Percentiles rank a stretch among this genome's conserved stretches.
These are phyloP conservation scores for Myriosclerotinia curreyana DNA, from an alignment of 2,329 filamentous ascomycete genomes.

Conservation along the genomic window DNA sequence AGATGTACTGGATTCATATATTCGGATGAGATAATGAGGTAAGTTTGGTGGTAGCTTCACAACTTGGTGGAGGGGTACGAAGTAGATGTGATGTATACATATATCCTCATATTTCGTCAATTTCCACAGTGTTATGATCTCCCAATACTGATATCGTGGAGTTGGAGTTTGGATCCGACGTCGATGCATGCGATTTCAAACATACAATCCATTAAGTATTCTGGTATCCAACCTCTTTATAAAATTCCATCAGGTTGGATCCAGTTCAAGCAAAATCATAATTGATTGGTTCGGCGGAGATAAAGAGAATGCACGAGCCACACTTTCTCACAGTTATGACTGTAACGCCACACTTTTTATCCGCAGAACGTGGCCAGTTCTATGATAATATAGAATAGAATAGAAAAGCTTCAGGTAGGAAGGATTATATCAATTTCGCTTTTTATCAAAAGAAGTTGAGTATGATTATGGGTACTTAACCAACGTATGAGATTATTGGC, in stretches of 20 bases:
- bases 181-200: not conserved
- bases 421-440: not conserved
- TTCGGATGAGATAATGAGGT: not conserved
- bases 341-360: constrained; percentile 15
- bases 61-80: no score
- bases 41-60: not conserved
- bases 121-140: not conserved
- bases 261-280: not conserved
- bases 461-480: constrained; percentile 3
- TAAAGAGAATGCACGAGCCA: constrained; percentile 14
- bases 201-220: no score
- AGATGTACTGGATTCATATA: not conserved
- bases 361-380: constrained; percentile 21
- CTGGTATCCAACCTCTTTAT: no score
- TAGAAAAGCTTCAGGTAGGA: not conserved
- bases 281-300: not conserved
- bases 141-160: not conserved
- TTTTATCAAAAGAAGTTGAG: not conserved
- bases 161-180: not conserved
- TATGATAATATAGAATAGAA: constrained; percentile 2
- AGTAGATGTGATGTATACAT: not conserved
- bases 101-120: not conserved
- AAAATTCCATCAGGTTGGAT: no score
- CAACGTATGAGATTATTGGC: not conserved
- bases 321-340: not conserved